Evolutionary conservation across 2,329 filamentous ascomycete genomes (phyloP), one percentile per base, ranked within the genome.

Genomic region (Apiospora marii): DNA sequence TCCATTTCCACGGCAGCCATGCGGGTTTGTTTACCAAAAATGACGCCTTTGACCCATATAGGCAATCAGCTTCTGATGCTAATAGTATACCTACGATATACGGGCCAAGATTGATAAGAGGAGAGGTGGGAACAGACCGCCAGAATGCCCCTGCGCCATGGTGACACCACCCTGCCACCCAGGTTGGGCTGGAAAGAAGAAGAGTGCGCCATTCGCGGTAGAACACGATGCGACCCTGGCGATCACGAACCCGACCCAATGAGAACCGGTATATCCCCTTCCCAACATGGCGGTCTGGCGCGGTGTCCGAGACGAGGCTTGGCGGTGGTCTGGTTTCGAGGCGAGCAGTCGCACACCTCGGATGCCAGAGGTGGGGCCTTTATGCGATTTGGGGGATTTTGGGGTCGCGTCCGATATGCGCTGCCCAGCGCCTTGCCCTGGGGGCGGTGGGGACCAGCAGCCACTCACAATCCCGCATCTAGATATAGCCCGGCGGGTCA

Each of bases 261-360:
- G 19, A 41, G n/a, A 14, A 24, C 4, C 58, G 12, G 34, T 24
- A 34, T 12, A 64, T n/a, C 19, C 34, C 13, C 34, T 10, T 41
- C 3, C 22, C 22, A 41, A 64, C 19, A 64, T 64, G 58, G 68
- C 68, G 68, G 68, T 70, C 68, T 70, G 68, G 68, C 68, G 68
- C 68, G 68, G 68, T 58, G 68, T 51, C 46, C 48, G 34, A 70
- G 48, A 24, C 68, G 68, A 51, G 48, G 22, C 68, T 58, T 70
- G 68, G 68, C 34, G 46, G 27, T 48, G 44, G 14, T 49, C 44
- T 22, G 44, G 67, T 69, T 69, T 46, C 67, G 34, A 69, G 43
- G 67, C 67, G 37, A 49, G 19, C 22, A 13, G 16, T 43, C 27
- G 27, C 34, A 48, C 67, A 48, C 41, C 22, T 67, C 12, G 5